Base-by-base conservation (phyloP, 495 filamentous ascomycete genomes). In the Neurospora cerealis region DNA sequence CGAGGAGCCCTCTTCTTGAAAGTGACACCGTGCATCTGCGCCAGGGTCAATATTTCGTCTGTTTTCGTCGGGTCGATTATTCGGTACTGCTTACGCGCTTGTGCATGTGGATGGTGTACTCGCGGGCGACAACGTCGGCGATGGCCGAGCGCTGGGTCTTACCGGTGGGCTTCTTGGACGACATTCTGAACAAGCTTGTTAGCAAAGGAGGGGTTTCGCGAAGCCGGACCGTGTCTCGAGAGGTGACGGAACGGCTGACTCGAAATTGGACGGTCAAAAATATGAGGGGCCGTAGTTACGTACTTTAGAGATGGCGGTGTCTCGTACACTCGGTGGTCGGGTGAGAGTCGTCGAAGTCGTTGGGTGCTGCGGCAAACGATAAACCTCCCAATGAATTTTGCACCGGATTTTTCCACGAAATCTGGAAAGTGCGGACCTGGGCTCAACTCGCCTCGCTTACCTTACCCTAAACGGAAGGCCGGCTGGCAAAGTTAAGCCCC, bases 71-170 rank as follows among this genome's bases (percentile, higher is more conserved):
- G 54, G 54, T 62, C 54, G 54, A 17, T 62, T 17, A 19, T 4
- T 71, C 37, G 28, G 72, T 44, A 72, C 70, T 71, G 93, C 93
- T 84, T 96, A 98, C 96, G 85, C 95, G 91, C 91, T 97, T 98
- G 92, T 99, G 96, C 76, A 99, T 87, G 90, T 99, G 95, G 89
- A 99, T 99, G 84, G 96, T 99, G 90, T 98, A 99, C 89, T 99
- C 96, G 89, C 96, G 94, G 74, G 96, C 91, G 82, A 99, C 96
- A 80, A 98, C 96, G 86, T 98, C 95, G 82, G 93, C 91, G 84
- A 98, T 97, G 86, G 96, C 96, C 83, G 94, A 97, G 82, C 95
- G 93, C 79, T 83, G 81, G 79, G 86, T 87, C 91, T 97, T 97
- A 78, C 88, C 88, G 74, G 88, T 76, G 72, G 86, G 83, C 87